phyloP scores from a whole-genome alignment of 208 protist species.

The Blastocrithidia nonstop region DNA sequence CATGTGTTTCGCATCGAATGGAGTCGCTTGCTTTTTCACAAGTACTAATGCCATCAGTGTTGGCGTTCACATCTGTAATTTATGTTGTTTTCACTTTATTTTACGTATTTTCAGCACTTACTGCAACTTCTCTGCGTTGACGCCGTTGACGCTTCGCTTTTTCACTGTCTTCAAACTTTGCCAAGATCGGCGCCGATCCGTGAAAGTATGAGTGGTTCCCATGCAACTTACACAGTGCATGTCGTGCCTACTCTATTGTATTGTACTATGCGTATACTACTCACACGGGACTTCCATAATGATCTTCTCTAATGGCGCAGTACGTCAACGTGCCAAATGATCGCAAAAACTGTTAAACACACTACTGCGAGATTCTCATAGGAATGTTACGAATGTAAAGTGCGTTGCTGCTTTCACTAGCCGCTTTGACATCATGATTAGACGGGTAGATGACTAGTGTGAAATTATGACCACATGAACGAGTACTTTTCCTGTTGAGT shows the following conservation, averaged over 20 bases:
- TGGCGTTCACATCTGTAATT: too few relatives aligned
- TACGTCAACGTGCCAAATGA: slow-evolving; percentile 53
- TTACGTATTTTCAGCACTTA: too few relatives aligned
- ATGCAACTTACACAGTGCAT: slow-evolving; percentile 48
- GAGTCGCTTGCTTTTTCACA: too few relatives aligned
- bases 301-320: slow-evolving; percentile 79
- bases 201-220: slow-evolving; percentile 53
- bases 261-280: slow-evolving; percentile 77
- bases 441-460: slow-evolving; percentile 73
- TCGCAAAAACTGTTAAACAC: slow-evolving; percentile 58
- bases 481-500: slow-evolving; percentile 52
- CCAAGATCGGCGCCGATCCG: slow-evolving; percentile 41
- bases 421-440: slow-evolving; percentile 63
- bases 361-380: slow-evolving; percentile 19
- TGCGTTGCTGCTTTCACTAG: slow-evolving; percentile 27
- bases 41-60: too few relatives aligned
- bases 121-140: slow-evolving; percentile 43
- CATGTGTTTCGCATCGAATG: too few relatives aligned
- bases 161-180: slow-evolving; percentile 70
- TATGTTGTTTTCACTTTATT: too few relatives aligned
- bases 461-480: slow-evolving; percentile 40
- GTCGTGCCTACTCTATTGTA: slow-evolving; percentile 37
- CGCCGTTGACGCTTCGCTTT: slow-evolving; percentile 68
- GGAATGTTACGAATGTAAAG: slow-evolving; percentile 82
- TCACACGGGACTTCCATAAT: slow-evolving; percentile 65